A percentile compares a stretch with the other conserved stretches of the same genome.
Evolutionary conservation across 2,329 filamentous ascomycete genomes (phyloP).

Genomic region (Lecanicillium sp.): DNA sequence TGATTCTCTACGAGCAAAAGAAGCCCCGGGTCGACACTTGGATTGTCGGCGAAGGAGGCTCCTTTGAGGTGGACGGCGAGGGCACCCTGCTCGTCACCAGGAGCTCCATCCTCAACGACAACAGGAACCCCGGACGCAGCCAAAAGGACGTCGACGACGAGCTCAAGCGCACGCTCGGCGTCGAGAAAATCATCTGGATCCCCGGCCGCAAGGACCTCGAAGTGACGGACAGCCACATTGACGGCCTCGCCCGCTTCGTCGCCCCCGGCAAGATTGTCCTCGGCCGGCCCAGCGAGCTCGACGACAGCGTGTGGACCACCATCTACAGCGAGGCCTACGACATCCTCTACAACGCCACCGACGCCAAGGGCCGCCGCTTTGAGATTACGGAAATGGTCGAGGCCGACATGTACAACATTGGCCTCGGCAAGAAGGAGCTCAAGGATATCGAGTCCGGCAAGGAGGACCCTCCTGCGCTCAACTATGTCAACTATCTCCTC

Average conservation of each 20-base stretch:
- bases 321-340: slow-evolving; percentile 16
- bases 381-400: slow-evolving; percentile 17
- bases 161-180: slow-evolving; percentile 14
- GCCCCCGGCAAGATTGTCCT: slow-evolving; percentile 15
- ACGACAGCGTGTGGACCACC: slow-evolving; percentile 4
- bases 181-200: slow-evolving; percentile 20
- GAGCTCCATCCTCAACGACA: slow-evolving; percentile 20
- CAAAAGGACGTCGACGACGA: slow-evolving; percentile 15
- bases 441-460: slow-evolving; percentile 1
- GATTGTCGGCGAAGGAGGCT: slow-evolving; percentile 17
- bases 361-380: slow-evolving; percentile 15
- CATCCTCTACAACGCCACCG: slow-evolving; percentile 11
- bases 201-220: slow-evolving; percentile 15
- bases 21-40: slow-evolving; percentile 4
- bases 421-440: slow-evolving; percentile 10
- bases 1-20: slow-evolving; percentile 1
- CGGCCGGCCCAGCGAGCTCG: slow-evolving; percentile 11
- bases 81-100: slow-evolving; percentile 20
- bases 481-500: slow-evolving; percentile 19
- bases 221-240: slow-evolving; percentile 20
- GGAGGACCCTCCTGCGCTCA: slow-evolving; percentile 7
- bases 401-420: slow-evolving; percentile 11
- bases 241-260: slow-evolving; percentile 19
- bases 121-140: slow-evolving; percentile 16
- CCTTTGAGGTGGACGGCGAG: slow-evolving; percentile 18